A percentile compares a stretch with the other conserved stretches of the same genome.
Conservation (phyloP, 306 rosid species). For the Lathyrus sativus region DNA sequence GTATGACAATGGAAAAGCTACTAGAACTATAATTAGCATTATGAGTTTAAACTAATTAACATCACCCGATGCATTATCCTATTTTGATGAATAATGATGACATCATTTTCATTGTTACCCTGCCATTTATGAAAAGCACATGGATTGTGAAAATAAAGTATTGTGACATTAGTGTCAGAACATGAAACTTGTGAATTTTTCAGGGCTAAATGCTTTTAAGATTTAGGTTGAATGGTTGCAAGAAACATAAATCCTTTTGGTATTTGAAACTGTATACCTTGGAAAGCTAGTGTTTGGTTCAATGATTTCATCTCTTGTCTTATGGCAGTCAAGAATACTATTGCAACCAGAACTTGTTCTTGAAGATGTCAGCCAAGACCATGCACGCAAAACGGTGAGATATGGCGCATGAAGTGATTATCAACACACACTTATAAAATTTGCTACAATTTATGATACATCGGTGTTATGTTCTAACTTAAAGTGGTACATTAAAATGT, state of each 20-base stretch:
- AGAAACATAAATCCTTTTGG: not conserved
- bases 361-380: slow-evolving; percentile 98
- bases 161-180: not conserved
- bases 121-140: no score
- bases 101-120: no score
- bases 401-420: slow-evolving; percentile 19
- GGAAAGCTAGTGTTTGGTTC: not conserved
- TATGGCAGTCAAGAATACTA: slow-evolving; percentile 80
- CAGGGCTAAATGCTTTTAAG: slow-evolving; percentile 6
- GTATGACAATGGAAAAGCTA: no score
- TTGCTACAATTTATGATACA: not conserved
- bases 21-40: no score
- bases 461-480: slow-evolving; percentile 5
- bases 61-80: no score
- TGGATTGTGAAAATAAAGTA: no score
- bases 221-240: slow-evolving; percentile 5
- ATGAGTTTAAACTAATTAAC: not conserved
- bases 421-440: not conserved
- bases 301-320: slow-evolving; percentile 12
- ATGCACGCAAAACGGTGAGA: slow-evolving; percentile 94
- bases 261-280: slow-evolving; percentile 1
- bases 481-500: not conserved
- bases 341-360: slow-evolving; percentile 90
- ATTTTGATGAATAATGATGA: no score
- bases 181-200: slow-evolving; percentile 3